Percentiles rank a stretch among this genome's conserved stretches.
Conservation (phyloP, 75 land plant species). For the Selaginella moellendorffii region DNA sequence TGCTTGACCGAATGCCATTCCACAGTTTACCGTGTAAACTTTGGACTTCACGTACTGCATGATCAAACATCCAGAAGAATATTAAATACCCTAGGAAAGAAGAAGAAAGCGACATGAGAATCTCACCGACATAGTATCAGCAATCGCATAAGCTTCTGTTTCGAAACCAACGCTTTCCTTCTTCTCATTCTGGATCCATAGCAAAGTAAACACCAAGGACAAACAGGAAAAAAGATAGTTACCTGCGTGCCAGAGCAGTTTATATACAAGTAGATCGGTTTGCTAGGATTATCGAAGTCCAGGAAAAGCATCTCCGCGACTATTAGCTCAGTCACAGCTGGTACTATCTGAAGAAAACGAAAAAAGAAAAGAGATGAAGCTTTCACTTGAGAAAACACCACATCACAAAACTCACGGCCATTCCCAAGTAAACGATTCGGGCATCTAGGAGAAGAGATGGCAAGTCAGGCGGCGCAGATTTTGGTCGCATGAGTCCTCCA, state of each 20-base stretch:
- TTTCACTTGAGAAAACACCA: not conserved
- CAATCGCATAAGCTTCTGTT: slow-evolving; percentile 92
- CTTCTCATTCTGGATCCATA: slow-evolving; percentile 44
- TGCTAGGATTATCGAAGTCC: slow-evolving; percentile 56
- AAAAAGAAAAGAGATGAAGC: slow-evolving; percentile 6
- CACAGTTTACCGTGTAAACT: slow-evolving; percentile 69
- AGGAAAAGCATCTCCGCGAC: slow-evolving; percentile 73
- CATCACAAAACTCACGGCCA: slow-evolving; percentile 51
- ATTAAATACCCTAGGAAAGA: not conserved
- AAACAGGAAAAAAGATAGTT: not conserved
- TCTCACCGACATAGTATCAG: slow-evolving; percentile 67
- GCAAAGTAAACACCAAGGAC: not conserved
- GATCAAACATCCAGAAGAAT: not conserved
- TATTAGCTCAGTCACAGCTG: slow-evolving; percentile 88
- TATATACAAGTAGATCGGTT: slow-evolving; percentile 82
- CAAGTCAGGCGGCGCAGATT: slow-evolving; percentile 78
- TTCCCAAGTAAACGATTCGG: slow-evolving; percentile 62
- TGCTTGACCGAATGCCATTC: slow-evolving; percentile 87
- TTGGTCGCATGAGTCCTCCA: slow-evolving; percentile 49
- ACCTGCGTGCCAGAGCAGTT: slow-evolving; percentile 89
- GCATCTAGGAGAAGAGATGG: slow-evolving; percentile 86
- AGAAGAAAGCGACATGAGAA: not conserved
- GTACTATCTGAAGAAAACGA: slow-evolving; percentile 41
- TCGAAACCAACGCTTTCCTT: slow-evolving; percentile 76
- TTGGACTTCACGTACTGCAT: slow-evolving; percentile 46